These are phyloP conservation scores for Coprinopsis marcescibilis DNA, from an alignment of 768 basidiomycete genomes.

Conservation along the genomic window DNA sequence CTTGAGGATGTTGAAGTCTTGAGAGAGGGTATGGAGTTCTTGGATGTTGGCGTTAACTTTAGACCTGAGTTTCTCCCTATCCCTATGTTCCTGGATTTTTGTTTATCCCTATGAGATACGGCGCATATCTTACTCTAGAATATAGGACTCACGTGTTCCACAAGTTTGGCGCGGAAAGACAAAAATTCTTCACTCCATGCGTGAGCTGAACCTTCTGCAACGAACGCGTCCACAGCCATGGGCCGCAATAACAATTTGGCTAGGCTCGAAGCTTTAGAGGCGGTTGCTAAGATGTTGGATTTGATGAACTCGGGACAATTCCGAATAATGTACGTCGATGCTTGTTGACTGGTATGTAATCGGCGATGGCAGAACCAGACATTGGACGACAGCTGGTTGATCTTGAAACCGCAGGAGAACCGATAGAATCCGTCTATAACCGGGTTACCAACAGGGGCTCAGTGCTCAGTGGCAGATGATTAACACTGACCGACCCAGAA, in stretches of 20 bases:
- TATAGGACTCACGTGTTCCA: conserved; percentile 12
- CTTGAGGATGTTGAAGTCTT: conserved; percentile 9
- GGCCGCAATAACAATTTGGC: conserved; percentile 14
- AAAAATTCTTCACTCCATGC: conserved; percentile 2
- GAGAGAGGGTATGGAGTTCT: conserved; percentile 12
- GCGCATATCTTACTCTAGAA: too few species aligned
- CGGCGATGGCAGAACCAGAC: conserved; percentile 8
- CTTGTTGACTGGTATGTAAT: not conserved
- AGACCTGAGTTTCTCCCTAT: not conserved
- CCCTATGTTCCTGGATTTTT: conserved; percentile 4
- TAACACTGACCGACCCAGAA: not conserved
- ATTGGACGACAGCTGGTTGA: not conserved
- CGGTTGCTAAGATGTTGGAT: not conserved
- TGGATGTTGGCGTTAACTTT: conserved; percentile 7
- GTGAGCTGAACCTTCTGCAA: conserved; percentile 7
- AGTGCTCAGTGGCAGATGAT: not conserved
- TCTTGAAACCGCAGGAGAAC: not conserved
- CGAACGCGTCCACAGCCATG: conserved; percentile 11
- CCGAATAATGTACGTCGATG: not conserved
- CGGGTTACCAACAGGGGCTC: too few species aligned
- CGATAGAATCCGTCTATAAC: conserved; percentile 9
- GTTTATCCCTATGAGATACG: not conserved
- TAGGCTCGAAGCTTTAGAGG: not conserved
- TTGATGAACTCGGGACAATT: not conserved
- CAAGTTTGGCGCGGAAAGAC: conserved; percentile 1